phyloP scores from a whole-genome alignment of 805 yeast genomes.

The Wickerhamomyces tratensis region DNA sequence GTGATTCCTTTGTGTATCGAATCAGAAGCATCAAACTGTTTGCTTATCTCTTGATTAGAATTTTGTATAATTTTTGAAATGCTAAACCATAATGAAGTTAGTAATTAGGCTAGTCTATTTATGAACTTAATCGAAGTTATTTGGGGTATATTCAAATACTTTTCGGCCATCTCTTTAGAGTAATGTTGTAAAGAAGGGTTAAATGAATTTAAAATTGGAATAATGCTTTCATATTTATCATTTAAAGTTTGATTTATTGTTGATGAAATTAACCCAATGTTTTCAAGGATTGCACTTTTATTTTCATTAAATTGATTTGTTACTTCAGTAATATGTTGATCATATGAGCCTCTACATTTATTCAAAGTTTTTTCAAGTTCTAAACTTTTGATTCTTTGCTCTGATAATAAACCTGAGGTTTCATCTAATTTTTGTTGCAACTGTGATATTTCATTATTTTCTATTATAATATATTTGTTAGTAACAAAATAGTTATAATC shows the following conservation, averaged over 20 bases:
- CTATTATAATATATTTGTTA: constrained; percentile 10
- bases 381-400: constrained; percentile 30
- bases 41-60: too few species aligned
- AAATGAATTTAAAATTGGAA: neutral
- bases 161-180: neutral
- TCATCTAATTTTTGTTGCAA: constrained; percentile 30
- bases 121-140: too few species aligned
- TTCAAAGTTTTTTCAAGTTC: constrained; percentile 17
- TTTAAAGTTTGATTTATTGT: too few species aligned
- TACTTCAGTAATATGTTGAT: neutral
- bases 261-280: too few species aligned
- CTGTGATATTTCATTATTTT: constrained; percentile 23
- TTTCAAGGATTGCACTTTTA: too few species aligned
- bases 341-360: constrained; percentile 11
- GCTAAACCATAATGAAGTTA: too few species aligned
- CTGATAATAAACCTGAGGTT: constrained; percentile 35
- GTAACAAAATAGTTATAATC: constrained; percentile 1
- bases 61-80: too few species aligned
- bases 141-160: neutral
- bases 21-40: too few species aligned
- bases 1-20: too few species aligned
- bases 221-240: too few species aligned
- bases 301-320: too few species aligned
- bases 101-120: too few species aligned
- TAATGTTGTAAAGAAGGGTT: neutral